A percentile compares a stretch with the other conserved stretches of the same genome.
These are phyloP conservation scores for Cnidoscolus chayamansa DNA, from an alignment of 441 rosid species.

Conservation along the genomic window DNA sequence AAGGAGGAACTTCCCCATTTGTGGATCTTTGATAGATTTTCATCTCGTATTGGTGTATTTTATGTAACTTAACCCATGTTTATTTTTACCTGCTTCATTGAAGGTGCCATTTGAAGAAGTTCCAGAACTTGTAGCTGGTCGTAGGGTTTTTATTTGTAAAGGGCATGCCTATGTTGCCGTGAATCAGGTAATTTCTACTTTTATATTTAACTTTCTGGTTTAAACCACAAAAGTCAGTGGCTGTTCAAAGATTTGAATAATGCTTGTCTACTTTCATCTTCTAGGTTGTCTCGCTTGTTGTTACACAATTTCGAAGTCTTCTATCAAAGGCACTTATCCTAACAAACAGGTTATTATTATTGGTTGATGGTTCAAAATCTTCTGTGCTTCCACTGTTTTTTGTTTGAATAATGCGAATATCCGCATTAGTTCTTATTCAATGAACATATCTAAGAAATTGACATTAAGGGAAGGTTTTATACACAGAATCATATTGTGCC, in stretches of 20 bases:
- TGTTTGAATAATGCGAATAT: slow-evolving; percentile 24
- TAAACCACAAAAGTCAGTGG: neutral
- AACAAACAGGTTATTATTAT: slow-evolving; percentile 62
- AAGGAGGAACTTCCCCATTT: slow-evolving; percentile 4
- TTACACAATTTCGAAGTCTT: slow-evolving; percentile 70
- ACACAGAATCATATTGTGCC: neutral
- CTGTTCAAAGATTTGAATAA: neutral
- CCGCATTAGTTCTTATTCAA: slow-evolving; percentile 5
- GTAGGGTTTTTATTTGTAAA: slow-evolving; percentile 62
- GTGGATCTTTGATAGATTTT: neutral
- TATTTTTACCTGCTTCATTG: slow-evolving; percentile 21
- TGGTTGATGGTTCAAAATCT: slow-evolving; percentile 17
- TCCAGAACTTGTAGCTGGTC: slow-evolving; percentile 87
- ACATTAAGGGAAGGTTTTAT: neutral
- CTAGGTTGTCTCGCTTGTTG: slow-evolving; percentile 51
- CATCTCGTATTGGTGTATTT: slow-evolving; percentile 15
- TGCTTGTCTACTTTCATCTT: slow-evolving; percentile 5
- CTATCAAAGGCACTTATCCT: slow-evolving; percentile 76
- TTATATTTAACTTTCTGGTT: neutral
- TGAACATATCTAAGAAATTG: neutral
- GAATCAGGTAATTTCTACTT: slow-evolving; percentile 20
- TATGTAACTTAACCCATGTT: slow-evolving; percentile 2
- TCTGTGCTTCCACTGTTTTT: neutral
- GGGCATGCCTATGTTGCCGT: slow-evolving; percentile 74
- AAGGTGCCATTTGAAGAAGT: slow-evolving; percentile 98